These are phyloP conservation scores for Blastobotrys elegans DNA, from an alignment of 1,139 yeast species.

Conservation along the genomic window DNA sequence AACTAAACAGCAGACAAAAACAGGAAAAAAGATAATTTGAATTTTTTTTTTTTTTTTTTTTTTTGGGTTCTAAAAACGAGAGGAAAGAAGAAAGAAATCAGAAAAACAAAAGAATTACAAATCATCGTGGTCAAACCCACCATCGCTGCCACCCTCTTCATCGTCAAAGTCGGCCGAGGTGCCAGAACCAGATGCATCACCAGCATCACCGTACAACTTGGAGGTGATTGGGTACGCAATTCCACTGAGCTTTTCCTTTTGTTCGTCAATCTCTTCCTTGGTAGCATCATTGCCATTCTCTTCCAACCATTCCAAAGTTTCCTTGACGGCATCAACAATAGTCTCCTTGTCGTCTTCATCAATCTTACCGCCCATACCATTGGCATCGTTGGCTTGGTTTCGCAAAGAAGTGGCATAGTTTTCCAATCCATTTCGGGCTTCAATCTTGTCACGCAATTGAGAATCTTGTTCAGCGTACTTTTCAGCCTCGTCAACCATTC, in stretches of 20 bases:
- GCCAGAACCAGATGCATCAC: slow-evolving; percentile 42
- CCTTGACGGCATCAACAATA: slow-evolving; percentile 80
- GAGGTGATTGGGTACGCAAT: slow-evolving; percentile 90
- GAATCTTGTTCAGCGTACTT: slow-evolving; percentile 82
- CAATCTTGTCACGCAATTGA: slow-evolving; percentile 72
- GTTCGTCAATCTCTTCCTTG: slow-evolving; percentile 90
- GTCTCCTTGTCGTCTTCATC: slow-evolving; percentile 92
- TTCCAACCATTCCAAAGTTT: slow-evolving; percentile 81
- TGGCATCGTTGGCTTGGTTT: slow-evolving; percentile 66
- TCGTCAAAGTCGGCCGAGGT: slow-evolving; percentile 45
- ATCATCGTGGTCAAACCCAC: slow-evolving; percentile 50
- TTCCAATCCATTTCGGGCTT: slow-evolving; percentile 83
- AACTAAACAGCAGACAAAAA: neutral
- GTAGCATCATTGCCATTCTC: slow-evolving; percentile 86
- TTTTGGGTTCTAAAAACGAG: too few relatives aligned
- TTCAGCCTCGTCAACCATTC: slow-evolving; percentile 94
- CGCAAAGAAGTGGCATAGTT: slow-evolving; percentile 86
- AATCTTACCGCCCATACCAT: slow-evolving; percentile 68
- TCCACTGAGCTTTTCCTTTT: slow-evolving; percentile 77
- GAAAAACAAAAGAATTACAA: slow-evolving; percentile 35
- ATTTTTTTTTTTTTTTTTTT: neutral
- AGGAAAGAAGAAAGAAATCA: too few relatives aligned
- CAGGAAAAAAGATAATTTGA: neutral
- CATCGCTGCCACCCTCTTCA: slow-evolving; percentile 53
- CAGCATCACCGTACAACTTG: slow-evolving; percentile 70